Conservation (phyloP, 345 rosid genomes). For the Camelina laxa region DNA sequence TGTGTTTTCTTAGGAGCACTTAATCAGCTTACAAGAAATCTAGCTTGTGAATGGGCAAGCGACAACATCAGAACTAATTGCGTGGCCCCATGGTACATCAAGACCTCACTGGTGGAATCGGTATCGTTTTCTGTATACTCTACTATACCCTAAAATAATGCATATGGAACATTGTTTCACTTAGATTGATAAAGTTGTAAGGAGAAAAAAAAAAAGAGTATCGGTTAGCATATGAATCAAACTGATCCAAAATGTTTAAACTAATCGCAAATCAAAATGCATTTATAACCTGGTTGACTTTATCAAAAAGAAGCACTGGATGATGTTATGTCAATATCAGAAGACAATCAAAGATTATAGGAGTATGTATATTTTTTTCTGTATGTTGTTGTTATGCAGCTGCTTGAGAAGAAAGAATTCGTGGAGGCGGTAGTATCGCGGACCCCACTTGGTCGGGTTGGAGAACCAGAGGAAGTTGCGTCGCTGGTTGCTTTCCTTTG, state of each 20-base stretch:
- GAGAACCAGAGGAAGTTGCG: slow-evolving; percentile 79
- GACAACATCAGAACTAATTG: slow-evolving; percentile 83
- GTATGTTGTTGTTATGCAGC: slow-evolving; percentile 45
- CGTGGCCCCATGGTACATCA: slow-evolving; percentile 89
- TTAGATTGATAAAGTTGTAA: slow-evolving; percentile 7
- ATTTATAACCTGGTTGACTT: no score
- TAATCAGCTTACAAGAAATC: slow-evolving; percentile 76
- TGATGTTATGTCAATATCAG: neutral
- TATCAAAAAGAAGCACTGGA: neutral
- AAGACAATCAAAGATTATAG: neutral
- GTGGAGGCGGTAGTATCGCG: slow-evolving; percentile 53
- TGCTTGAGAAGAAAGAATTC: slow-evolving; percentile 59
- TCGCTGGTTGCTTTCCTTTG: slow-evolving; percentile 76
- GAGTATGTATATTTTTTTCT: no score
- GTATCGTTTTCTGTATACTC: slow-evolving; percentile 47
- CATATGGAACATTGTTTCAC: slow-evolving; percentile 9
- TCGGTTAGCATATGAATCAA: neutral
- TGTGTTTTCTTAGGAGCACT: slow-evolving; percentile 60
- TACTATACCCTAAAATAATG: neutral
- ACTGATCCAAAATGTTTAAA: neutral
- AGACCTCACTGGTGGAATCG: slow-evolving; percentile 72
- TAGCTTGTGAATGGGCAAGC: slow-evolving; percentile 94
- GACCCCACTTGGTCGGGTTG: slow-evolving; percentile 77
- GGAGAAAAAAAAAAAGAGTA: neutral
- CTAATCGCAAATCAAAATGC: neutral